A percentile compares a stretch with the other conserved stretches of the same genome.
phyloP scores from a whole-genome alignment of 2,329 filamentous ascomycete genomes.

The Pseudonectria buxi region DNA sequence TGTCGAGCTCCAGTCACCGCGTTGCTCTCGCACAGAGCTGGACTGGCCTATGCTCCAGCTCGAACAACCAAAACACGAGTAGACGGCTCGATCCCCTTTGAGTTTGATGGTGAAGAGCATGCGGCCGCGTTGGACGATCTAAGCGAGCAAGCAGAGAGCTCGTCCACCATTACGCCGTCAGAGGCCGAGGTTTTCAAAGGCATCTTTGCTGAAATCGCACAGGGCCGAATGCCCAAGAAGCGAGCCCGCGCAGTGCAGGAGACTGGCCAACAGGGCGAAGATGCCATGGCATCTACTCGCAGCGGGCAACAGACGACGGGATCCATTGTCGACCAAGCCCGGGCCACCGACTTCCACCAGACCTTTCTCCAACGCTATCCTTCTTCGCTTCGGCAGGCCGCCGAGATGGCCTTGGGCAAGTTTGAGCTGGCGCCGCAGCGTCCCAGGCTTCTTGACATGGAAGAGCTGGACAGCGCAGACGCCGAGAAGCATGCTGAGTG shows the following conservation, averaged over 20 bases:
- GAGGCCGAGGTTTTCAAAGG: conserved; percentile 54
- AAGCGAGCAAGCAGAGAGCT: conserved; percentile 13
- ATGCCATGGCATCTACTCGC: not conserved
- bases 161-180: conserved; percentile 49
- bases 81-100: conserved; percentile 46
- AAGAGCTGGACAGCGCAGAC: conserved; percentile 26
- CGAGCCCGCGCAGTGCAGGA: conserved; percentile 1
- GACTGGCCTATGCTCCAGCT: conserved; percentile 3
- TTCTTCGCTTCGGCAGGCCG: conserved; percentile 31
- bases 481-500: conserved; percentile 29
- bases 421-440: conserved; percentile 27
- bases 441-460: conserved; percentile 17
- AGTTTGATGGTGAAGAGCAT: conserved; percentile 39
- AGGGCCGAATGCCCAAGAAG: conserved; percentile 27
- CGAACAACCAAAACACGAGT: too few relatives aligned
- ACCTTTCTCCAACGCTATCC: conserved; percentile 33
- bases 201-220: conserved; percentile 42
- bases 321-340: conserved; percentile 28
- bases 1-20: conserved; percentile 20
- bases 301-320: conserved; percentile 11
- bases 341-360: conserved; percentile 27
- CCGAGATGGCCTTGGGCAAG: conserved; percentile 32
- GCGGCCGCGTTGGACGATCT: conserved; percentile 13
- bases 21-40: conserved; percentile 14
- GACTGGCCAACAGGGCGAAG: not conserved